Base-by-base conservation (phyloP, 2,329 filamentous ascomycete genomes). In the Cordyceps cicadae region DNA sequence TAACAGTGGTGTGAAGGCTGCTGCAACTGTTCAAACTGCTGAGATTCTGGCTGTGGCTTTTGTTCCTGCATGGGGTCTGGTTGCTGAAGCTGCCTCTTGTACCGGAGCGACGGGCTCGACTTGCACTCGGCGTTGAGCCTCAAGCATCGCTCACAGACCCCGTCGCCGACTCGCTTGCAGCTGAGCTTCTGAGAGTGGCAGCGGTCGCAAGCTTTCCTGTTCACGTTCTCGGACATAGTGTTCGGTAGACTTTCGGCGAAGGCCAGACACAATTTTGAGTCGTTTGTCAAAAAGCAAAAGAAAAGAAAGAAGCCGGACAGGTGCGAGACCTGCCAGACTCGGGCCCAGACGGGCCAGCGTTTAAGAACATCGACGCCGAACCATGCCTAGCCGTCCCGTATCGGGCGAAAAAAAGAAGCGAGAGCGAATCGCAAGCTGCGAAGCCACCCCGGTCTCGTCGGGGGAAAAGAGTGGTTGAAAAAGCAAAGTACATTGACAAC, bases 101-200 rank as follows among this genome's bases (percentile, higher is more conserved):
- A 72, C 9, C 71, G 67, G 46, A 75, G 65, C 6, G 76, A 79
- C 3, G 75, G 76, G 62, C 76, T 79, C 32, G 72, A 78, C 62
- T 72, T 77, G 71, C 76, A 79, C 63, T 74, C 70, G 4, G 72
- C 70, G 54, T 73, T 73, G 61, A 78, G 71, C 60, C 74, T 71
- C 26, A 73, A 64, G 63, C 76, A 79, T 12, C 76, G 70, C 65
- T 78, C 75, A 65, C 77, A 79, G 21, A 72, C 65, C 53, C 74
- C 73, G 56, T 73, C 72, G 61, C 70, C 70, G 60, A 69, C 66
- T 54, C 77, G 72, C 65, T 75, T 78, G 69, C 76, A 79, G 64
- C 73, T 75, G 62, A 79, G 70, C 66, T 79, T 79, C 65, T 79
- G 76, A 19, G 67, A 67, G 64, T 79, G 77, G 65, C 77, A 79